Conservation (phyloP, 768 basidiomycete genomes). For the Podaxis sp. region DNA sequence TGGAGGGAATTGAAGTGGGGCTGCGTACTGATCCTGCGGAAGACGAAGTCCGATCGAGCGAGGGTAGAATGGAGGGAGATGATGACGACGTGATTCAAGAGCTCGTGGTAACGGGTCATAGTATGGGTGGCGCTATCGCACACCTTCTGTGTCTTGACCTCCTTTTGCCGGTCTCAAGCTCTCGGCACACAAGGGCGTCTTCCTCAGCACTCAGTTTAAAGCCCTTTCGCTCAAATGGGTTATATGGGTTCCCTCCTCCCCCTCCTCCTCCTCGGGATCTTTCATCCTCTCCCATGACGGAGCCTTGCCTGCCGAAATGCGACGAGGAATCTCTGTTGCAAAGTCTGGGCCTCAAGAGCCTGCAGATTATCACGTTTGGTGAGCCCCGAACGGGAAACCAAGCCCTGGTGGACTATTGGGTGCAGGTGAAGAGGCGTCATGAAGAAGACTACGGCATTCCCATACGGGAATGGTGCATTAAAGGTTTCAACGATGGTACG, state of each 20-base stretch:
- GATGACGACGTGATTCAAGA: constrained; percentile 29
- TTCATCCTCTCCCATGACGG: not conserved
- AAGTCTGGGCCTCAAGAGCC: constrained; percentile 24
- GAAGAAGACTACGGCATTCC: constrained; percentile 34
- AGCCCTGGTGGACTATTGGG: constrained; percentile 42
- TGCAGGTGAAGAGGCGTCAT: constrained; percentile 32
- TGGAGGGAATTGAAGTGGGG: constrained; percentile 39
- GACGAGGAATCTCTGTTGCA: constrained; percentile 18
- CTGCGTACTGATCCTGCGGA: constrained; percentile 21
- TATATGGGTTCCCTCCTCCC: not conserved
- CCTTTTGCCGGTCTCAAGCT: constrained; percentile 23
- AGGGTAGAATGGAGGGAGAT: not conserved
- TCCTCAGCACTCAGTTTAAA: not conserved
- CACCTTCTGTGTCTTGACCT: constrained; percentile 52
- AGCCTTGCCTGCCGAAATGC: not conserved
- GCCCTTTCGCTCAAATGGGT: not conserved
- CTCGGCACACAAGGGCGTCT: not conserved
- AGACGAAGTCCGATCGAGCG: not conserved
- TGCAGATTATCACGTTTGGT: constrained; percentile 52
- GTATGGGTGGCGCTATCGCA: constrained; percentile 54
- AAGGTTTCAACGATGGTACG: constrained; percentile 58
- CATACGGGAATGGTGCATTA: constrained; percentile 49
- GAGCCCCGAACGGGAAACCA: constrained; percentile 50
- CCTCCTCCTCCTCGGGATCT: not conserved
- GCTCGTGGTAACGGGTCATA: constrained; percentile 56